A percentile compares a stretch with the other conserved stretches of the same genome.
Evolutionary conservation across 192 early-diverging fungal species (phyloP).

Genomic region (Polychytrium aggregatum): DNA sequence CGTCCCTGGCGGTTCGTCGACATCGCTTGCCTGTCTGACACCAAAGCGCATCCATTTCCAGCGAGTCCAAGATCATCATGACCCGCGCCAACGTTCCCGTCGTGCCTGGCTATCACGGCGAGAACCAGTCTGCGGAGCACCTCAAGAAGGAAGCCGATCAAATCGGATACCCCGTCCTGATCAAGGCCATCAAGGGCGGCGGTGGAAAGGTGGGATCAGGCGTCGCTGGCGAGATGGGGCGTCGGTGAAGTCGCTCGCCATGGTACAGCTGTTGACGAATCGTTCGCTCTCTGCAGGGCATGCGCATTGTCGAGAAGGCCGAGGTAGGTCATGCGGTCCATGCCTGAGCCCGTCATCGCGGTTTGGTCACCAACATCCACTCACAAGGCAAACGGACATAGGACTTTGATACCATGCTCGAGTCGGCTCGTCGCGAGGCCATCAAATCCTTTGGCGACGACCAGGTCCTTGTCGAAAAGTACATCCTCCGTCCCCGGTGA

Average conservation of each 20-base stretch:
- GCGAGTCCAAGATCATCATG: conserved; percentile 89
- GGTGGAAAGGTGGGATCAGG: conserved; percentile 72
- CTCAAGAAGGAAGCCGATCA: conserved; percentile 60
- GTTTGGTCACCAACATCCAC: too few species aligned
- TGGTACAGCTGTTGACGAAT: too few species aligned
- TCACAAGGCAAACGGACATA: too few species aligned
- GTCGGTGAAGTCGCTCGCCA: too few species aligned
- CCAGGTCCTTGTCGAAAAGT: conserved; percentile 85
- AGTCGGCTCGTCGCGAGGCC: conserved; percentile 73
- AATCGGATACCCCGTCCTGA: conserved; percentile 93
- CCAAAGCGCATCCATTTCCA: conserved; percentile 16
- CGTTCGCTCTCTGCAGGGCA: conserved; percentile 45
- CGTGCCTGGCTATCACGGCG: conserved; percentile 91
- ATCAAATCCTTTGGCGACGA: conserved; percentile 86
- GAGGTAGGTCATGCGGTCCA: neutral
- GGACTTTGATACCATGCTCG: conserved; percentile 80
- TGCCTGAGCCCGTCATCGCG: too few species aligned
- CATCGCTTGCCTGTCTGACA: too few species aligned
- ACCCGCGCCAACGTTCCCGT: conserved; percentile 75
- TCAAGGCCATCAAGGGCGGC: conserved; percentile 95
- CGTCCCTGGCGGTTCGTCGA: too few species aligned
- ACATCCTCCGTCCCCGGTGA: conserved; percentile 64
- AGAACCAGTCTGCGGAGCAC: conserved; percentile 62
- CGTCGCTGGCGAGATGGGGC: too few species aligned
- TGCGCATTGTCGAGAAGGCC: conserved; percentile 72